These are phyloP conservation scores for Akebia trifoliata DNA, from an alignment of 164 flowering plant genomes.

Conservation along the genomic window DNA sequence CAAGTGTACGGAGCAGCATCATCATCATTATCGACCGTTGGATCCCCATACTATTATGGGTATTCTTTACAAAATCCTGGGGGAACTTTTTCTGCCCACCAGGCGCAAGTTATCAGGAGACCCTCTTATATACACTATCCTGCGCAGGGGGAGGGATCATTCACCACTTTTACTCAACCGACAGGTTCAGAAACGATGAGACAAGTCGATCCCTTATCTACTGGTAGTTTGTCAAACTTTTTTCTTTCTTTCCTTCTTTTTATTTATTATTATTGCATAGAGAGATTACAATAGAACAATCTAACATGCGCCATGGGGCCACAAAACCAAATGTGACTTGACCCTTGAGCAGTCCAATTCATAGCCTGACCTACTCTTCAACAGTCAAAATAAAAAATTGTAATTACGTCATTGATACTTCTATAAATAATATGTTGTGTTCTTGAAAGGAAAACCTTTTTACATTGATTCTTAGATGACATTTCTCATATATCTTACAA, in stretches of 20 bases:
- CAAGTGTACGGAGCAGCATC: constrained; percentile 38
- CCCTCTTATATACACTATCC: constrained; percentile 61
- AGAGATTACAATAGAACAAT: too few species aligned
- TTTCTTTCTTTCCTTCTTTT: background rate
- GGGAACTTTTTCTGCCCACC: constrained; percentile 40
- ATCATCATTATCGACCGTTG: constrained; percentile 38
- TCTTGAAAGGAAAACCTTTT: too few species aligned
- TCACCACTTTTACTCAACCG: constrained; percentile 24
- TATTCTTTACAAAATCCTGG: constrained; percentile 49
- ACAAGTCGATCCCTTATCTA: constrained; percentile 23
- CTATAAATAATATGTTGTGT: too few species aligned
- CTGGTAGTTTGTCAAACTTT: constrained; percentile 23
- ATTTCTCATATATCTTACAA: too few species aligned
- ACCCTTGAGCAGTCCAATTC: too few species aligned
- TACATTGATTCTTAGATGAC: too few species aligned
- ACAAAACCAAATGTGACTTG: too few species aligned
- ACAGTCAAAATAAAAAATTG: too few species aligned
- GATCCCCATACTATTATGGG: constrained; percentile 57
- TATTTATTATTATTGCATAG: too few species aligned
- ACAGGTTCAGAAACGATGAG: constrained; percentile 17
- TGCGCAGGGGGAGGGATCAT: constrained; percentile 34
- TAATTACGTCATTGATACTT: too few species aligned
- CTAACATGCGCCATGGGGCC: too few species aligned
- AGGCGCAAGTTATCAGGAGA: constrained; percentile 37
- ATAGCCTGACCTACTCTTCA: too few species aligned